Base-by-base conservation (phyloP, 2,329 filamentous ascomycete species). In the Aspergillus novofumigatus region DNA sequence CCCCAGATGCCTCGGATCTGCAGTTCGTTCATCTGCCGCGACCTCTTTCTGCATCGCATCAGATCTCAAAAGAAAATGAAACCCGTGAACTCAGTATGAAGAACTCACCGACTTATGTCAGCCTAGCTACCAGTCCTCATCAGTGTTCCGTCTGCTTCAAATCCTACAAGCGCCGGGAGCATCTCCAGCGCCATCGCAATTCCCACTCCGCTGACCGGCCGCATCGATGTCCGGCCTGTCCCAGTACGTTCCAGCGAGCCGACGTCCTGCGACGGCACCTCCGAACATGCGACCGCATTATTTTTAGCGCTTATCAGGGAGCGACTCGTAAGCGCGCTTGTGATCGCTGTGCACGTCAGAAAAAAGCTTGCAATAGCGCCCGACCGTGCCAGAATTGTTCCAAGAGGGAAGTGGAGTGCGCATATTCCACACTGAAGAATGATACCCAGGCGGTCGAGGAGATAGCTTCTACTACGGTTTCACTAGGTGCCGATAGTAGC, bases 201-300 rank as follows among this genome's bases (percentile, higher is more conserved):
- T 67, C 72, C 7, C 73, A 75, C 58, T 69, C 65, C 3, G 58
- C 64, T 2, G 67, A 70, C 29, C 67, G 72, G 3, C 72, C 72
- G 9, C 67, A 72, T 53, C 61, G 62, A 35, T 75, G 73, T 59
- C 55, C 59, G 8, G 56, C 63, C 1, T 76, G 74, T 44, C 61
- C 61, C 29, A 67, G 67, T 4, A 60, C 68, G 0, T 76, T 76
- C 52, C 70, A 74, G 58, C 67, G 74, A 20, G 70, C 70, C 4
- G 73, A 76, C 60, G 70, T 74, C 20, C 63, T 76, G n/a, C 70
- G 69, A 49, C 67, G 73, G 3, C 74, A 76, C 58, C 38, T 69
- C 23, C 62, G 69, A 50, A 70, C 70, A 3, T 75, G 72, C 56
- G 65, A 70, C 38, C 69, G 67, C 38, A 49, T 47, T 8, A 25